A percentile compares a stretch with the other conserved stretches of the same genome.
Conservation (phyloP, 805 yeast genomes). For the Lipomyces oligophaga region DNA sequence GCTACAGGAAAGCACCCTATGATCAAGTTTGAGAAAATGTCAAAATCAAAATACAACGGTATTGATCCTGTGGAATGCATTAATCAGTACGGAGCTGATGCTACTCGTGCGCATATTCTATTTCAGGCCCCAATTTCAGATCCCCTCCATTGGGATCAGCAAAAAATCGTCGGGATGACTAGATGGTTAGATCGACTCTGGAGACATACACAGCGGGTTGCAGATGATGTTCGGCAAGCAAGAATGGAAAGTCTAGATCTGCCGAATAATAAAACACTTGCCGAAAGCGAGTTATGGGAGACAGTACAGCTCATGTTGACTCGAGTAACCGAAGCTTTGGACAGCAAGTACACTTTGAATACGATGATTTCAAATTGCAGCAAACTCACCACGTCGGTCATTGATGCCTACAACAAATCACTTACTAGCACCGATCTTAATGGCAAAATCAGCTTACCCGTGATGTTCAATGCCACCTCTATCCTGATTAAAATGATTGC, state of each 20-base stretch:
- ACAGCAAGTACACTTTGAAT: slow-evolving; percentile 60
- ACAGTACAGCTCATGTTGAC: slow-evolving; percentile 47
- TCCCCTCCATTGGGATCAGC: slow-evolving; percentile 83
- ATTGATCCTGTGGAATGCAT: slow-evolving; percentile 84
- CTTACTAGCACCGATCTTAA: background rate
- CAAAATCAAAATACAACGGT: slow-evolving; percentile 92
- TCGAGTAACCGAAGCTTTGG: slow-evolving; percentile 58
- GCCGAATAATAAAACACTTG: slow-evolving; percentile 34
- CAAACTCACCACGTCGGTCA: slow-evolving; percentile 65
- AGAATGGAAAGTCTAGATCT: slow-evolving; percentile 2
- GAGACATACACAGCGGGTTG: slow-evolving; percentile 11
- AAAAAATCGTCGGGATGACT: slow-evolving; percentile 78
- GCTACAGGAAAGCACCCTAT: slow-evolving; percentile 51
- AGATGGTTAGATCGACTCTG: slow-evolving; percentile 72
- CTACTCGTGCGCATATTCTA: slow-evolving; percentile 85
- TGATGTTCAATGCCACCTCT: slow-evolving; percentile 45
- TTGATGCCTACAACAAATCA: slow-evolving; percentile 37
- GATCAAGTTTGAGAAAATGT: slow-evolving; percentile 84
- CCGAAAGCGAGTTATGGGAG: slow-evolving; percentile 58
- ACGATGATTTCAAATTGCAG: slow-evolving; percentile 85
- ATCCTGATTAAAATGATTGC: slow-evolving; percentile 60
- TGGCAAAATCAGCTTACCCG: slow-evolving; percentile 4
- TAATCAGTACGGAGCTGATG: slow-evolving; percentile 79
- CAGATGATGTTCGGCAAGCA: slow-evolving; percentile 2
- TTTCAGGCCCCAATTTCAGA: slow-evolving; percentile 89